Percentiles rank a stretch among this genome's conserved stretches.
These are phyloP conservation scores for Pythium folliculosum DNA, from an alignment of 352 stramenopile species.

Conservation along the genomic window DNA sequence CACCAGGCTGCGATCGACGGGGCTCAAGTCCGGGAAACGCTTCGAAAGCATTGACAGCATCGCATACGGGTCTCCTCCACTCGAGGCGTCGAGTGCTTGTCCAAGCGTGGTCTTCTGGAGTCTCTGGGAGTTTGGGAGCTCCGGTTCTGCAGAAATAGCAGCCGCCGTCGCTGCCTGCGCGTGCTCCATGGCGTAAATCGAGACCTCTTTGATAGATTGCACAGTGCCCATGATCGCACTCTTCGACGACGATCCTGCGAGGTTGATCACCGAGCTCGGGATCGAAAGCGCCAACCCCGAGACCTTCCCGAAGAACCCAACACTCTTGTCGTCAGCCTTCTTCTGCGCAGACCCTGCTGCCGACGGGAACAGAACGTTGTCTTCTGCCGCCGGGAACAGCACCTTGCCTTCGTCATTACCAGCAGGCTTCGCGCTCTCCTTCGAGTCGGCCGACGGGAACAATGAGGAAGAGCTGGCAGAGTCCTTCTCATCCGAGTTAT, in stretches of 20 bases:
- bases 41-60: conserved; percentile 76
- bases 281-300: conserved; percentile 60
- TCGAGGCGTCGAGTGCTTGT: conserved; percentile 17
- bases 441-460: conserved; percentile 25
- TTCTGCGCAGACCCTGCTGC: conserved; percentile 9
- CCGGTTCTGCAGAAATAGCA: conserved; percentile 54
- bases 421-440: neutral
- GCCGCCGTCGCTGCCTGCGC: conserved; percentile 65
- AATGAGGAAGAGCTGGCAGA: neutral
- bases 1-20: conserved; percentile 71
- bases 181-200: conserved; percentile 73
- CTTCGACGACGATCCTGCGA: conserved; percentile 65
- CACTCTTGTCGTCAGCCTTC: conserved; percentile 26
- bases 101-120: conserved; percentile 16
- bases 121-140: conserved; percentile 28
- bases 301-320: conserved; percentile 66
- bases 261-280: conserved; percentile 61
- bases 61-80: conserved; percentile 34
- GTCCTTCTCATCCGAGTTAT: conserved; percentile 20
- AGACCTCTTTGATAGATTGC: conserved; percentile 75
- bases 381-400: conserved; percentile 22
- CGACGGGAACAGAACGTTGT: conserved; percentile 28
- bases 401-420: conserved; percentile 1
- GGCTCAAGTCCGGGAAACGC: conserved; percentile 72
- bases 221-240: conserved; percentile 67